Evolutionary conservation across 306 rosid genomes (phyloP).

Genomic region (Lagenaria siceraria): DNA sequence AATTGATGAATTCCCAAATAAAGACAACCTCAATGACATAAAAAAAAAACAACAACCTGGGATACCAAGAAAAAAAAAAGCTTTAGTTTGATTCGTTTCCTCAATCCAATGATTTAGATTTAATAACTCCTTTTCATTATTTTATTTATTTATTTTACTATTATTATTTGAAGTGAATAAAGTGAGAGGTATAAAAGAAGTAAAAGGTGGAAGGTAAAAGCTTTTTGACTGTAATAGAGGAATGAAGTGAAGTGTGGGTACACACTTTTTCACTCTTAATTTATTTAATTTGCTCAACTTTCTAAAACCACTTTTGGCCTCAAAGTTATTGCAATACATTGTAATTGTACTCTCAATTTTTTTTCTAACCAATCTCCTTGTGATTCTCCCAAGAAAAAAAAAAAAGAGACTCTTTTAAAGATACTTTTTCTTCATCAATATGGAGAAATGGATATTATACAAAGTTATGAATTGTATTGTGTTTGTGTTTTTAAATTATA

Average conservation of each 20-base stretch:
- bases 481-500: background rate
- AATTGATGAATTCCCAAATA: background rate
- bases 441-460: background rate
- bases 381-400: background rate
- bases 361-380: background rate
- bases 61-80: constrained; percentile 22
- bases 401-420: background rate
- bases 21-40: constrained; percentile 6
- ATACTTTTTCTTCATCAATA: background rate
- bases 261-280: constrained; percentile 25
- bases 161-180: background rate
- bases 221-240: constrained; percentile 44
- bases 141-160: background rate
- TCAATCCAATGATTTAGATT: constrained; percentile 39
- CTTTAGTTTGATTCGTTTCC: constrained; percentile 35
- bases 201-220: constrained; percentile 24
- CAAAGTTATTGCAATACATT: constrained; percentile 25
- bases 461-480: background rate
- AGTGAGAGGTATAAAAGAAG: constrained; percentile 15
- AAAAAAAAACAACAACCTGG: constrained; percentile 7
- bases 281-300: constrained; percentile 21
- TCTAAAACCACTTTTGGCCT: constrained; percentile 28
- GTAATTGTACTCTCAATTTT: background rate
- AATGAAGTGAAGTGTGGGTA: constrained; percentile 4
- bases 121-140: background rate